phyloP scores from a whole-genome alignment of 108 stramenopile genomes.

The Nitzschia sp. region DNA sequence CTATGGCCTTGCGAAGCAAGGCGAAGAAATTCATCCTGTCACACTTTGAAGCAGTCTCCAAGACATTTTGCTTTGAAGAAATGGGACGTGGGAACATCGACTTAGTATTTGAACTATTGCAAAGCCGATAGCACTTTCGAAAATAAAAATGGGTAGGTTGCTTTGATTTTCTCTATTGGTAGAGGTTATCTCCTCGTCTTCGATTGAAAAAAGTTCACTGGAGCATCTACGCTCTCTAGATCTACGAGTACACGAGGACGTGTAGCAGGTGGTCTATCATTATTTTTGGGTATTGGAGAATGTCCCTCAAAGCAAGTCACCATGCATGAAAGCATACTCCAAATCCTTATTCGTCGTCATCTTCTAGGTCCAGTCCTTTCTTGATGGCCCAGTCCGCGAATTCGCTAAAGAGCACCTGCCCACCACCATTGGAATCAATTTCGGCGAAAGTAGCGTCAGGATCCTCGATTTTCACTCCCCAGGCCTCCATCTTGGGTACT shows the following conservation, averaged over 20 bases:
- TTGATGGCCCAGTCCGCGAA: conserved; percentile 39
- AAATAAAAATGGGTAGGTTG: too few relatives aligned
- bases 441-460: conserved; percentile 24
- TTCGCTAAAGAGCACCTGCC: conserved; percentile 41
- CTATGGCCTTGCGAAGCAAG: conserved; percentile 79
- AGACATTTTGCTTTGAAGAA: conserved; percentile 90
- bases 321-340: too few relatives aligned
- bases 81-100: conserved; percentile 97
- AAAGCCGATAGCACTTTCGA: conserved; percentile 54
- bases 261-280: too few relatives aligned
- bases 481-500: conserved; percentile 9
- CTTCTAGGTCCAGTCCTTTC: conserved; percentile 11
- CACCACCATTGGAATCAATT: conserved; percentile 40
- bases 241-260: too few relatives aligned
- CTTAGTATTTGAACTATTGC: conserved; percentile 93
- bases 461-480: conserved; percentile 21
- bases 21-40: conserved; percentile 90
- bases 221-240: too few relatives aligned
- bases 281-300: too few relatives aligned
- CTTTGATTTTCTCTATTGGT: too few relatives aligned
- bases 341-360: not conserved
- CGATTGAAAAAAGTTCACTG: too few relatives aligned
- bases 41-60: conserved; percentile 94
- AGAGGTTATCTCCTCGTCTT: too few relatives aligned
- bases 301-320: too few relatives aligned